Percentiles rank a stretch among this genome's conserved stretches.
Conservation (phyloP, 176 grass and related monocot genomes). For the Phoenix dactylifera region DNA sequence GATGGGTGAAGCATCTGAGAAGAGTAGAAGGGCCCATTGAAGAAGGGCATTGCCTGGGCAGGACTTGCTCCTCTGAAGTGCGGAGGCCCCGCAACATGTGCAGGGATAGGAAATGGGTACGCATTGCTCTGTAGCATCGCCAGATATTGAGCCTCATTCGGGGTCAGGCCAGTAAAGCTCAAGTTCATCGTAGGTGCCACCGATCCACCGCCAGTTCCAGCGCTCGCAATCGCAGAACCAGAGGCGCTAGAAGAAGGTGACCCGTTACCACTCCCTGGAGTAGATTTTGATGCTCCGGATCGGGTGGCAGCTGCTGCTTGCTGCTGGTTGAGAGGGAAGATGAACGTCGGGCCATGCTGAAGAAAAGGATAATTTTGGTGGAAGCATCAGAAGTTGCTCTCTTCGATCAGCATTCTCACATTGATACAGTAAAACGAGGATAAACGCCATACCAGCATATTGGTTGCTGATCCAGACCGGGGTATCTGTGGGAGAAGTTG, state of each 20-base stretch:
- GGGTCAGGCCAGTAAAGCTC: constrained; percentile 65
- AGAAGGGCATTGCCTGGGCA: constrained; percentile 73
- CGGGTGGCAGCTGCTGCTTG: constrained; percentile 46
- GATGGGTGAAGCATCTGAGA: constrained; percentile 78
- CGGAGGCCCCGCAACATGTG: constrained; percentile 53
- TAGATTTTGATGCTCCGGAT: constrained; percentile 42
- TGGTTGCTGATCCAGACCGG: constrained; percentile 36
- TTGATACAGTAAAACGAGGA: background rate
- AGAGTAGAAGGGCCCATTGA: constrained; percentile 63
- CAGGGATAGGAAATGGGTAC: constrained; percentile 65
- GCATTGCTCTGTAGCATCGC: constrained; percentile 66
- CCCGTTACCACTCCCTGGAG: constrained; percentile 20
- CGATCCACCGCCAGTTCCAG: constrained; percentile 15
- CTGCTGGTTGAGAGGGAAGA: constrained; percentile 82
- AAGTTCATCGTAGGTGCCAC: constrained; percentile 50
- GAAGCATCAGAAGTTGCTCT: background rate
- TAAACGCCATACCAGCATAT: constrained; percentile 51
- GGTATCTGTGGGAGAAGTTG: constrained; percentile 50
- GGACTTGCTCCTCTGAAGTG: constrained; percentile 55
- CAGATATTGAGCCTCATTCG: constrained; percentile 64
- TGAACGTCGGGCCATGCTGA: constrained; percentile 68
- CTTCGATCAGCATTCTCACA: background rate
- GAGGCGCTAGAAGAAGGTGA: constrained; percentile 31
- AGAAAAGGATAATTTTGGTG: constrained; percentile 5
- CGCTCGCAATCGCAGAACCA: constrained; percentile 22